Evolutionary conservation across 2,329 filamentous ascomycete species (phyloP), one percentile per base, ranked within the genome.

Genomic region (Metarhizium album): DNA sequence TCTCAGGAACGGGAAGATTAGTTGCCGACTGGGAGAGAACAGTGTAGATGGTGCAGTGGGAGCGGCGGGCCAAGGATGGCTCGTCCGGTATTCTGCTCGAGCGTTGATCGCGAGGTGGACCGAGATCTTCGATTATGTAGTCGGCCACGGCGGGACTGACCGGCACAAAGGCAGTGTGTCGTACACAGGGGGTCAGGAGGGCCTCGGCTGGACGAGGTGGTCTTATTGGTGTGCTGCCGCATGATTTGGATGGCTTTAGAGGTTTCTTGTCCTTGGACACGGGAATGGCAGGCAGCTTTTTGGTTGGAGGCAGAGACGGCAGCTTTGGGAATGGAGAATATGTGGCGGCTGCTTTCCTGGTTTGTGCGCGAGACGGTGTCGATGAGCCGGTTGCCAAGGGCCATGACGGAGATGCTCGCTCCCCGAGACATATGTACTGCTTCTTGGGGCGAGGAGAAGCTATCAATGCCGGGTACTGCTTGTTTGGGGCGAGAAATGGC

Each of bases 271-370:
- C 16, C n/a, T 42, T 51, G 13, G 43, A 13, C 11, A 35, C 20
- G 3, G 50, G 50, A 4, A 35, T 22, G 7, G 45, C 11, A 4
- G 43, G 47, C 14, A 47, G 46, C 13, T n/a, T 35, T 18, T 45
- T 45, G 8, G 47, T 45, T n/a, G 54, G 46, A 43, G 47, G 48
- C n/a, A 42, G 40, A 42, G 37, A 13, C 2, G 45, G 13, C 23
- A 62, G 55, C 57, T 67, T 73, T 4, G 71, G 71, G 52, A 72
- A 73, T 38, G 71, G 63, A 1, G 71, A 72, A 53, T 73, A 73
- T 3, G 64, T 66, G 18, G 63, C 57, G 9, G 58, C 54, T 9
- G 60, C 52, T 53, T 61, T 64, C 42, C 50, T 57, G 52, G 38
- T 45, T 27, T 33, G 45, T 23, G 31, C 18, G n/a, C 37, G 48